Evolutionary conservation across 257 asterid genomes (phyloP).

Genomic region (Leonotis leonurus): DNA sequence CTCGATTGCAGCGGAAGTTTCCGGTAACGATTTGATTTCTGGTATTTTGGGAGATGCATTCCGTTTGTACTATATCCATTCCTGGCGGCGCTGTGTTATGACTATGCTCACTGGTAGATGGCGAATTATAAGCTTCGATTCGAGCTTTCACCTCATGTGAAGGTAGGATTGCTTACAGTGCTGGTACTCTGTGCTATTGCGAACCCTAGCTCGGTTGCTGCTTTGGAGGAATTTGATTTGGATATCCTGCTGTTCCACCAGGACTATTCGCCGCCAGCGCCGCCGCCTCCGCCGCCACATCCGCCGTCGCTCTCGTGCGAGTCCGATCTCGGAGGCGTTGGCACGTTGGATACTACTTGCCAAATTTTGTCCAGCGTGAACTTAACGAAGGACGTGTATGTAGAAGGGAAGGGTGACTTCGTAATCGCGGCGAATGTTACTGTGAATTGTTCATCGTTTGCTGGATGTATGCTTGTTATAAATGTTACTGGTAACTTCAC

Average conservation of each 20-base stretch:
- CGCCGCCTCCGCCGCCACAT: conserved; percentile 97
- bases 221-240: conserved; percentile 42
- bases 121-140: conserved; percentile 26
- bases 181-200: conserved; percentile 21
- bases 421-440: conserved; percentile 64
- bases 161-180: conserved; percentile 24
- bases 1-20: conserved; percentile 16
- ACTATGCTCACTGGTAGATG: conserved; percentile 46
- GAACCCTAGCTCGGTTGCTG: conserved; percentile 28
- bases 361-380: conserved; percentile 64
- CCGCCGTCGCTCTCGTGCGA: conserved; percentile 87
- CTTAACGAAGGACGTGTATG: conserved; percentile 61
- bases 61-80: conserved; percentile 20
- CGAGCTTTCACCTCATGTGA: conserved; percentile 11
- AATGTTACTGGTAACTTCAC: conserved; percentile 70
- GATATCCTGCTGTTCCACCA: conserved; percentile 59
- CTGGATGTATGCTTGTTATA: conserved; percentile 72
- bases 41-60: conserved; percentile 37
- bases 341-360: conserved; percentile 83
- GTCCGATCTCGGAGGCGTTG: conserved; percentile 87
- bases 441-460: conserved; percentile 52
- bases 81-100: conserved; percentile 44
- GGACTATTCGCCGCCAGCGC: conserved; percentile 98
- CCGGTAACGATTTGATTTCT: conserved; percentile 15
- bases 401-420: conserved; percentile 83